These are phyloP conservation scores for Debaryomyces coudertii DNA, from an alignment of 1,139 yeast species.

Conservation along the genomic window DNA sequence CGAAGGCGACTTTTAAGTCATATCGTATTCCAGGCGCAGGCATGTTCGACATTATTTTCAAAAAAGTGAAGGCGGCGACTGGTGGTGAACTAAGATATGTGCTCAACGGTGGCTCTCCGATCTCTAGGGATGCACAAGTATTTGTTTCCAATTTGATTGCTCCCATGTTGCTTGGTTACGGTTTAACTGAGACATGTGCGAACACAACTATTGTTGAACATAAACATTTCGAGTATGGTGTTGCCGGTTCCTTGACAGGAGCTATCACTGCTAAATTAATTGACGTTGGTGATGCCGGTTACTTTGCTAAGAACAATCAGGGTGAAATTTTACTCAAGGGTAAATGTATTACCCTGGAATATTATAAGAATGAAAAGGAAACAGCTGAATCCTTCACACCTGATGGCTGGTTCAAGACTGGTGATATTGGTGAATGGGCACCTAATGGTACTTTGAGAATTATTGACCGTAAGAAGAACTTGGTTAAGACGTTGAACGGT, in stretches of 20 bases:
- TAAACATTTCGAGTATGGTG: slow-evolving; percentile 65
- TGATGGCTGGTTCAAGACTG: slow-evolving; percentile 92
- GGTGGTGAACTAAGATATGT: slow-evolving; percentile 82
- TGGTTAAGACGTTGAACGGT: slow-evolving; percentile 95
- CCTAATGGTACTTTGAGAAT: slow-evolving; percentile 74
- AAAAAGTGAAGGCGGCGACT: slow-evolving; percentile 89
- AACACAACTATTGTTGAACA: slow-evolving; percentile 76
- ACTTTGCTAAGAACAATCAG: slow-evolving; percentile 85
- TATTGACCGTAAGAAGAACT: slow-evolving; percentile 94
- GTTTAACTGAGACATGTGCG: slow-evolving; percentile 95
- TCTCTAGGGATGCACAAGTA: slow-evolving; percentile 82
- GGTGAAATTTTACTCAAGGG: slow-evolving; percentile 92
- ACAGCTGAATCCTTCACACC: slow-evolving; percentile 80
- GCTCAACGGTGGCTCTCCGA: slow-evolving; percentile 94
- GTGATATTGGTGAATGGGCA: slow-evolving; percentile 97
- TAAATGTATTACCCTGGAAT: slow-evolving; percentile 69
- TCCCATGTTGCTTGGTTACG: slow-evolving; percentile 94
- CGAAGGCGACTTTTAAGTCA: slow-evolving; percentile 63
- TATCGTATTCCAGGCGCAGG: slow-evolving; percentile 76
- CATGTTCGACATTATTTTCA: slow-evolving; percentile 68
- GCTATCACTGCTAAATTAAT: slow-evolving; percentile 85
- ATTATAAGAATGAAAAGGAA: slow-evolving; percentile 82
- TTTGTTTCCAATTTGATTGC: slow-evolving; percentile 78
- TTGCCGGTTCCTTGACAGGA: slow-evolving; percentile 82
- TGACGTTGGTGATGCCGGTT: slow-evolving; percentile 92